Base-by-base conservation (phyloP, 441 rosid species). In the Eugenia klotzschiana region DNA sequence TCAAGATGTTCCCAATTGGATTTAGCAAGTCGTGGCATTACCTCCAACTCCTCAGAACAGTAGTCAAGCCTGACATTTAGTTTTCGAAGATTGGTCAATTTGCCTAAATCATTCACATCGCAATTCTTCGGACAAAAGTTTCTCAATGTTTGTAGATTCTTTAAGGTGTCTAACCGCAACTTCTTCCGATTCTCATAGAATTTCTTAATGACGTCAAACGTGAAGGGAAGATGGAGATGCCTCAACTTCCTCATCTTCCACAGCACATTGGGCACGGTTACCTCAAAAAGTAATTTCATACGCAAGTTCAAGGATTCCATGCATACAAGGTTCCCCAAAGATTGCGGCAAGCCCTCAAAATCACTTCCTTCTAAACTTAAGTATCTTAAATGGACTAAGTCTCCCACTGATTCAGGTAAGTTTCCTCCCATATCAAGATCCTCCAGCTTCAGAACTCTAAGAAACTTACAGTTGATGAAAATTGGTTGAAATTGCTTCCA, bases 131-230 rank as follows among this genome's bases (percentile, higher is more conserved):
- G 9, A 1, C 4, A 1, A 20, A 52, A 52, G 10, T 52, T 52
- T 52, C 10, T 20, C 4, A 52, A 8, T 52, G 4, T 20, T n/a
- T 1, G n/a, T 20, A 52, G 4, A 52, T 20, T 20, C 4, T 20
- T 22, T 53, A 53, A 53, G 22, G n/a, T 7, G n/a, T 53, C n/a
- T 0, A 53, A 3, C 0, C 56, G 56, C 11, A 53, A 8, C 25
- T 53, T 53, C n/a, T 52, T 18, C 8, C 23, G 22, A 0, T 5
- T 3, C 0, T 3, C 22, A 16, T 0, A 6, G 7, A 5, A 0
- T 50, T 50, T 4, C 18, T 0, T 1, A 1, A 1, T 3, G 8
- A 51, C 3, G 3, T 0, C 0, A 51, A 51, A 18, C 0, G 0
- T 0, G 1, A 0, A 2, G 54, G 53, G 55, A 52, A 52, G n/a